Conservation (phyloP, 345 rosid species). For the Eucalyptus guilfoylei region DNA sequence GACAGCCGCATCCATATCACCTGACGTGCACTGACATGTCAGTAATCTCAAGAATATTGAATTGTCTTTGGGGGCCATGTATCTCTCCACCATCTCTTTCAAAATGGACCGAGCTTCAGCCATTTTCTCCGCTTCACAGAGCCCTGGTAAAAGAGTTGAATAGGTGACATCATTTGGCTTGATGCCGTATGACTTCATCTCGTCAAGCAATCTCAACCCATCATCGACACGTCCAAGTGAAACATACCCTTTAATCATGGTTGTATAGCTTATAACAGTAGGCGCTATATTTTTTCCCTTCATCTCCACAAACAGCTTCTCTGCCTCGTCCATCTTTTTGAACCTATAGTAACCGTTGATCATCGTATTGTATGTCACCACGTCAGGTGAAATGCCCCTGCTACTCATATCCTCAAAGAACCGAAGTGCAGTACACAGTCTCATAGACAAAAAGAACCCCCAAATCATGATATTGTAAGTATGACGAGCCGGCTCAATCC, state of each 20-base stretch:
- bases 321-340: constrained; percentile 76
- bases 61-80: constrained; percentile 63
- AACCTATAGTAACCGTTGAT: constrained; percentile 60
- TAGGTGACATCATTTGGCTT: constrained; percentile 69
- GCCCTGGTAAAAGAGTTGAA: constrained; percentile 70
- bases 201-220: constrained; percentile 65
- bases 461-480: constrained; percentile 79
- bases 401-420: constrained; percentile 75
- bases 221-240: constrained; percentile 43
- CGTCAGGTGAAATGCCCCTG: constrained; percentile 52
- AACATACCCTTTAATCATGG: constrained; percentile 81
- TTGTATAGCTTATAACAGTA: constrained; percentile 68
- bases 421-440: constrained; percentile 56
- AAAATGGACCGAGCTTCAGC: constrained; percentile 45
- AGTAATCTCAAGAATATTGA: constrained; percentile 60
- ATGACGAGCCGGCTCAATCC: constrained; percentile 63
- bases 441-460: constrained; percentile 80
- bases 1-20: constrained; percentile 56
- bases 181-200: constrained; percentile 60
- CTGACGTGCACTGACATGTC: constrained; percentile 45
- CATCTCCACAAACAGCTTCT: constrained; percentile 81
- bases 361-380: constrained; percentile 71
- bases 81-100: constrained; percentile 56
- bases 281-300: constrained; percentile 58
- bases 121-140: constrained; percentile 64